Percentiles rank a stretch among this genome's conserved stretches.
These are phyloP conservation scores for Brassica hybrid DNA, from an alignment of 441 rosid genomes.

Conservation along the genomic window DNA sequence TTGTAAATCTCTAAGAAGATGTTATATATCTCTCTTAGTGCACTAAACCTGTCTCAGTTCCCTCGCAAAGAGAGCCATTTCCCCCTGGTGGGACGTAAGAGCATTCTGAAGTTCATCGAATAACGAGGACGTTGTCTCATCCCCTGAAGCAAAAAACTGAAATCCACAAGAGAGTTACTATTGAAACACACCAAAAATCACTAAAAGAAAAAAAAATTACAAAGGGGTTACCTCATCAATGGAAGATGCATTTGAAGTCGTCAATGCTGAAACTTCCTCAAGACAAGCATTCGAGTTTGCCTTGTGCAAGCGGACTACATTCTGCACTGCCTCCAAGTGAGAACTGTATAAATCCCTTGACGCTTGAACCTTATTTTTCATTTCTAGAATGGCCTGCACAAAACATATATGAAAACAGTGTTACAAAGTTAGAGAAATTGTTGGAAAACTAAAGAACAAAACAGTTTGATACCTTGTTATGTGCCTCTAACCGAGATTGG, in stretches of 20 bases:
- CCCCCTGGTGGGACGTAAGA: constrained; percentile 76
- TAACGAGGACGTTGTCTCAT: constrained; percentile 57
- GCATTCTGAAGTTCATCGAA: constrained; percentile 78
- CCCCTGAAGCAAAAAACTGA: constrained; percentile 77
- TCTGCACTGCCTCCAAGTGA: constrained; percentile 88
- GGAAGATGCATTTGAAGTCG: constrained; percentile 61
- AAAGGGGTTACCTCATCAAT: constrained; percentile 66
- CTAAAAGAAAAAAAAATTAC: not conserved
- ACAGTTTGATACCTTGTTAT: constrained; percentile 62
- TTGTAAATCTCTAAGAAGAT: constrained; percentile 2
- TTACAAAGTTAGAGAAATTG: not conserved
- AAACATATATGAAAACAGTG: constrained; percentile 16
- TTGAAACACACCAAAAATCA: constrained; percentile 12
- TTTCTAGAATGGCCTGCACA: constrained; percentile 61
- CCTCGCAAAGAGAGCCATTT: constrained; percentile 77
- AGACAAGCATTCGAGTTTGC: constrained; percentile 76
- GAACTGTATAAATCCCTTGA: constrained; percentile 72
- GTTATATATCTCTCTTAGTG: constrained; percentile 3
- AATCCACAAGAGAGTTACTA: constrained; percentile 23
- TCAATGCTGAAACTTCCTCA: constrained; percentile 69
- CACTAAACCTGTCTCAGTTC: constrained; percentile 78
- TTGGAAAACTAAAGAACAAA: constrained; percentile 5
- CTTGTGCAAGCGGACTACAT: constrained; percentile 89
- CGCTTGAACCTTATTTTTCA: constrained; percentile 68
- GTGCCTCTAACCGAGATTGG: constrained; percentile 62